Base-by-base conservation (phyloP, 2,329 filamentous ascomycete species). In the Calonectria hongkongensis region DNA sequence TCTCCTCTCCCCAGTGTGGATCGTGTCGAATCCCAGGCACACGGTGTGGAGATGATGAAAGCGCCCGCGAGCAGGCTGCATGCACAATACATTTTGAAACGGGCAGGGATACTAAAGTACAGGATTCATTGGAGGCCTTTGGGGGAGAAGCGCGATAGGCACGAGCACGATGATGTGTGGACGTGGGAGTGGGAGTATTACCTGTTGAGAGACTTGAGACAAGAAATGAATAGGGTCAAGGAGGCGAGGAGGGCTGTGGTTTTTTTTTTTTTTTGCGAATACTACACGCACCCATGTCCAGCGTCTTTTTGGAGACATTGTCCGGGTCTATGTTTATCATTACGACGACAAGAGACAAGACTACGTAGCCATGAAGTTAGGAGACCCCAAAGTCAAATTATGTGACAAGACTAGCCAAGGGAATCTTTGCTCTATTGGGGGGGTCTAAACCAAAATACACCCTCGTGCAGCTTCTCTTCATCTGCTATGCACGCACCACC, bases 1-100 rank as follows among this genome's bases (percentile, higher is more conserved):
- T 41, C 33, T 60, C n/a, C 54, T 54, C 50, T 33, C 50, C 10
- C n/a, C 39, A 60, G 54, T 28, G 54, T 60, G 54, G 54, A 60
- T 60, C 21, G 25, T 41, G 54, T 41, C 36, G 54, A 60, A 28
- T 36, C 54, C 54, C 54, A 1, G 54, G 13, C 21, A 27, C 54
- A 21, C 54, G 10, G 33, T 36, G 54, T 60, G 54, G 54, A 41
- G 54, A 60, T 60, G 33, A 41, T 21, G 21, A 33, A 9, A 41
- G 54, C 21, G 54, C 33, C 36, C 54, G 54, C n/a, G 30, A 36
- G 54, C 54, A 21, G 54, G 21, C n/a, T 21, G 15, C 33, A 41
- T 60, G 54, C 54, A 36, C 54, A 41, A 41, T 39, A 41, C 54
- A 41, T 60, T 21, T 58, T 41, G 54, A 60, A 60, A 60, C 54